Percentiles rank a stretch among this genome's conserved stretches.
phyloP scores from a whole-genome alignment of 768 basidiomycete genomes.

The Termitomyces sp. region DNA sequence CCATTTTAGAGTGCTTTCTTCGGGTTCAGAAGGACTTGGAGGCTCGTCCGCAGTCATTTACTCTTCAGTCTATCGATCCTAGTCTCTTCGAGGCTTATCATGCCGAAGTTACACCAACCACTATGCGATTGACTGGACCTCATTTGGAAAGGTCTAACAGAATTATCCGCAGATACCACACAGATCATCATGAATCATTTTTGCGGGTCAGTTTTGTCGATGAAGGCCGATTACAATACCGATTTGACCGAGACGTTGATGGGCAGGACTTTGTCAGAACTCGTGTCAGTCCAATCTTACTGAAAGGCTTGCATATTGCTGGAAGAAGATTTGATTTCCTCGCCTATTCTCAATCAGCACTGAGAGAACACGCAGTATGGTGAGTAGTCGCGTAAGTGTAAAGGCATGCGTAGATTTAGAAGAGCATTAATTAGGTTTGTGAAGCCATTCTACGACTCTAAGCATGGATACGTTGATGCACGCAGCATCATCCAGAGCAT shows the following conservation, averaged over 20 bases:
- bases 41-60: constrained; percentile 12
- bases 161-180: constrained; percentile 47
- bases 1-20: constrained; percentile 26
- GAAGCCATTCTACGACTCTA: constrained; percentile 39
- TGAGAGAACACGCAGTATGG: constrained; percentile 65
- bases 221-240: constrained; percentile 46
- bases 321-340: constrained; percentile 55
- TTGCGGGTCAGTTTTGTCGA: constrained; percentile 61
- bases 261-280: constrained; percentile 40
- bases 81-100: constrained; percentile 39
- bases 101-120: constrained; percentile 49
- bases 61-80: constrained; percentile 19
- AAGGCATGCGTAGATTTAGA: not conserved
- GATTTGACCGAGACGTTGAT: constrained; percentile 52
- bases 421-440: constrained; percentile 47
- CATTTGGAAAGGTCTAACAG: constrained; percentile 56
- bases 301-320: constrained; percentile 47
- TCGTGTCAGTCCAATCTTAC: constrained; percentile 40
- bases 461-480: constrained; percentile 29
- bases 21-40: constrained; percentile 20
- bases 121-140: constrained; percentile 46
- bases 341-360: constrained; percentile 68
- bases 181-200: constrained; percentile 44
- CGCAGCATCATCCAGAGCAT: constrained; percentile 45
- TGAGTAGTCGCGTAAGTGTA: constrained; percentile 14